phyloP scores from a whole-genome alignment of 352 stramenopile species.

The Phytophthora pisi region DNA sequence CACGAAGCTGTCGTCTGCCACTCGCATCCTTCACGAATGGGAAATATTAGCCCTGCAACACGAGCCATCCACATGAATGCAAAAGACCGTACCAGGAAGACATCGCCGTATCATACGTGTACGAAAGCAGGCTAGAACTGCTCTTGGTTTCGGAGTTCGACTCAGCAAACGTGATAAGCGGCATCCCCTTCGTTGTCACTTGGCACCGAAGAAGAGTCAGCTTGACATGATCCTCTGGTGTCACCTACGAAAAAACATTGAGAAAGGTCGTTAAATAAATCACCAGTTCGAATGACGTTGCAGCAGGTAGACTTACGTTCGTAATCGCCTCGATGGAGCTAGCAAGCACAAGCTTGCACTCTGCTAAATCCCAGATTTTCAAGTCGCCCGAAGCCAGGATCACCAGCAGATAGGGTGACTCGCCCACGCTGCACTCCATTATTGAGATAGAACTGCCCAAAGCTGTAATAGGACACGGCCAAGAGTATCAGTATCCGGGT shows the following conservation, averaged over 20 bases:
- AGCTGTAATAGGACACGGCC: conserved; percentile 36
- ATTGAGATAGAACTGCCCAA: conserved; percentile 67
- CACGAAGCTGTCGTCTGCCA: conserved; percentile 84
- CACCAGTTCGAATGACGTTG: neutral
- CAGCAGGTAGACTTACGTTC: conserved; percentile 36
- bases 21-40: conserved; percentile 68
- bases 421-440: conserved; percentile 68
- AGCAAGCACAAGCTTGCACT: conserved; percentile 54
- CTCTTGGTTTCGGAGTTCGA: conserved; percentile 54
- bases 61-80: neutral
- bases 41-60: neutral
- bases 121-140: conserved; percentile 72
- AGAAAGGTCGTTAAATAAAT: neutral
- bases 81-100: conserved; percentile 60
- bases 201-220: conserved; percentile 77
- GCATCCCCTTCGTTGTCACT: conserved; percentile 70
- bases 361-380: conserved; percentile 77
- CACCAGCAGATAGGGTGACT: conserved; percentile 76
- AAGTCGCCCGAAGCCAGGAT: conserved; percentile 63
- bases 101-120: conserved; percentile 81
- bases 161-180: conserved; percentile 86
- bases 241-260: conserved; percentile 21
- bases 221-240: conserved; percentile 38
- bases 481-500: conserved; percentile 4
- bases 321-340: conserved; percentile 74